Base-by-base conservation (phyloP, 2,329 filamentous ascomycete species). In the Escovopsis sp. region DNA sequence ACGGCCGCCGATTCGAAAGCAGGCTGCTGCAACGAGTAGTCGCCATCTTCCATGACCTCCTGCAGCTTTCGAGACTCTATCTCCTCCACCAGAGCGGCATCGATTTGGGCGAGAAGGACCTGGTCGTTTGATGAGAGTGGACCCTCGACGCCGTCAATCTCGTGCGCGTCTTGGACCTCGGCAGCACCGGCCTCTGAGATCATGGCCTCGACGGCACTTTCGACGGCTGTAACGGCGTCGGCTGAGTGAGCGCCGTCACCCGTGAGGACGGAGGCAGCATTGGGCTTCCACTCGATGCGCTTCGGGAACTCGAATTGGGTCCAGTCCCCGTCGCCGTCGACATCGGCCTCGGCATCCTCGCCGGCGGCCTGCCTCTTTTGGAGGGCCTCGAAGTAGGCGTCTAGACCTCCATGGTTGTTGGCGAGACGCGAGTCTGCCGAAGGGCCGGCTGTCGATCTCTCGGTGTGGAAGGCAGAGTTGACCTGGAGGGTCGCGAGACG, bases 341-440 rank as follows among this genome's bases (percentile, higher is more conserved):
- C 19, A 21, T 21, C 19, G 19, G 19, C 9, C 9, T 21, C 19
- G 19, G 19, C 19, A 17, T 68, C 62, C 27, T 71, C 70, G 15
- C 68, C 62, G n/a, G 48, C 49, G 4, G 50, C 79, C 54, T 88
- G 76, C 43, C 78, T 72, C 55, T 81, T 79, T 57, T 88, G 85
- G 65, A 90, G 81, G 36, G 85, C 83, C 56, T 90, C 85, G 50
- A 86, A 92, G 60, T 94, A 94, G 48, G 84, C 86, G 42, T 87
- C 86, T 68, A 96, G 54, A 40, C 79, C 81, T 43, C 71, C 71
- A 61, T 79, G 71, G 39, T 54, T 54, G 17, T 51, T 48, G 29
- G 71, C 68, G 38, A 65, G 61, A 37, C 70, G 70, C 47, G 72
- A 66, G 44, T 81, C 76, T 35, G 49, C 40, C 18, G 52, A 39